phyloP scores from a whole-genome alignment of 1,139 yeast species.

The Blastobotrys proliferans region DNA sequence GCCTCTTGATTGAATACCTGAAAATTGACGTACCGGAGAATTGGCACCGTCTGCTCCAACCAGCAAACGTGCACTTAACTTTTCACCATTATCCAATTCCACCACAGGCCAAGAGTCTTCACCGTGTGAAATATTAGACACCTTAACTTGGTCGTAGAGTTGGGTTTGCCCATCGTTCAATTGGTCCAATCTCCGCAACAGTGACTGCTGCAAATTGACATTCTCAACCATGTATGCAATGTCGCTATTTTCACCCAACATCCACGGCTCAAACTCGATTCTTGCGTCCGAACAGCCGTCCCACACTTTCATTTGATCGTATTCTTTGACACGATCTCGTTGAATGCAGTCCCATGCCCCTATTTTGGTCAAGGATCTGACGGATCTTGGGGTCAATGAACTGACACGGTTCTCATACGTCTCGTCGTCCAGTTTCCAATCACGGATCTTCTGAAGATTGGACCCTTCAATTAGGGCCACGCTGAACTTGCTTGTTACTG shows the following conservation, averaged over 20 bases:
- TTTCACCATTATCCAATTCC: slow-evolving; percentile 60
- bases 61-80: slow-evolving; percentile 63
- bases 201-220: slow-evolving; percentile 72
- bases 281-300: slow-evolving; percentile 74
- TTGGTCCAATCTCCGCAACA: slow-evolving; percentile 55
- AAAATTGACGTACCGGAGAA: slow-evolving; percentile 83
- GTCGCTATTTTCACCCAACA: slow-evolving; percentile 28
- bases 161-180: slow-evolving; percentile 29
- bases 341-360: slow-evolving; percentile 75
- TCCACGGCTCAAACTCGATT: slow-evolving; percentile 63
- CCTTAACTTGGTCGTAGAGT: slow-evolving; percentile 62
- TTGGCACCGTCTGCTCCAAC: slow-evolving; percentile 97
- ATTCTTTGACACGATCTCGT: slow-evolving; percentile 67
- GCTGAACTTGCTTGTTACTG: slow-evolving; percentile 53
- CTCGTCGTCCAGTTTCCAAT: slow-evolving; percentile 53
- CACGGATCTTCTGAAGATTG: slow-evolving; percentile 49
- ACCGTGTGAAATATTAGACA: slow-evolving; percentile 35
- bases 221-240: slow-evolving; percentile 90
- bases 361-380: slow-evolving; percentile 58
- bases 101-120: slow-evolving; percentile 67
- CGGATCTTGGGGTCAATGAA: slow-evolving; percentile 78
- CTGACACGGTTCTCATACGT: slow-evolving; percentile 75
- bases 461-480: slow-evolving; percentile 75
- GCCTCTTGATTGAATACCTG: slow-evolving; percentile 81
- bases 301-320: slow-evolving; percentile 78